Evolutionary conservation across 768 basidiomycete species (phyloP).

Genomic region (Austroboletus eburneus): DNA sequence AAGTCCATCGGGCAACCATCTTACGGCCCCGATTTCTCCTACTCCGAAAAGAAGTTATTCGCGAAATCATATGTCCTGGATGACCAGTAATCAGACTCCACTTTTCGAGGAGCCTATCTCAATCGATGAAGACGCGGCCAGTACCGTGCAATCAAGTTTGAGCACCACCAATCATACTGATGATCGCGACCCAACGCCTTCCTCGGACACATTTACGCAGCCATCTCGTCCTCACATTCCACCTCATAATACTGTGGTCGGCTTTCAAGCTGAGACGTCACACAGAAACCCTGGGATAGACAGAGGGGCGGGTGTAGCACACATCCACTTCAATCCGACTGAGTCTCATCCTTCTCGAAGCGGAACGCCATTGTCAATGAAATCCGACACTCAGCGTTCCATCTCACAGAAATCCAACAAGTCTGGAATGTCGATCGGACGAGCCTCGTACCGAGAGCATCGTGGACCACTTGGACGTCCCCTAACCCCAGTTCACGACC

Average conservation of each 20-base stretch:
- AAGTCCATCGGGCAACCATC: constrained; percentile 15
- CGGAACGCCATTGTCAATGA: constrained; percentile 8
- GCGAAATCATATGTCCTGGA: constrained; percentile 3
- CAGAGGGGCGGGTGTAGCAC: background rate
- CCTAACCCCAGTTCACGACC: constrained; percentile 5
- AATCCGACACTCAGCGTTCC: constrained; percentile 14
- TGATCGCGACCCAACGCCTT: background rate
- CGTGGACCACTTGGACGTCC: constrained; percentile 10
- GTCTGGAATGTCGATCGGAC: constrained; percentile 18
- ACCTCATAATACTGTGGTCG: background rate
- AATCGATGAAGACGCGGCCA: background rate
- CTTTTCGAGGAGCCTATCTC: constrained; percentile 15
- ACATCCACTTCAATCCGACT: background rate
- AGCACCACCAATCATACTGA: background rate
- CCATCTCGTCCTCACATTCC: constrained; percentile 3
- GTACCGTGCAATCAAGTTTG: constrained; percentile 2
- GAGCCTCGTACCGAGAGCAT: constrained; percentile 20
- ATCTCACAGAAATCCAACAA: constrained; percentile 10
- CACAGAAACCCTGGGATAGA: background rate
- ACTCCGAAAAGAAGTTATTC: constrained; percentile 10
- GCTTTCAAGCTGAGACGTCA: background rate
- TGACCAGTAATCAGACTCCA: constrained; percentile 10
- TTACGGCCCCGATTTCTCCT: constrained; percentile 15
- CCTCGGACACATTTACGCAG: background rate
- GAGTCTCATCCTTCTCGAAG: constrained; percentile 2